Evolutionary conservation across 108 stramenopile species (phyloP).

Genomic region (Stephanodiscus minutulus): DNA sequence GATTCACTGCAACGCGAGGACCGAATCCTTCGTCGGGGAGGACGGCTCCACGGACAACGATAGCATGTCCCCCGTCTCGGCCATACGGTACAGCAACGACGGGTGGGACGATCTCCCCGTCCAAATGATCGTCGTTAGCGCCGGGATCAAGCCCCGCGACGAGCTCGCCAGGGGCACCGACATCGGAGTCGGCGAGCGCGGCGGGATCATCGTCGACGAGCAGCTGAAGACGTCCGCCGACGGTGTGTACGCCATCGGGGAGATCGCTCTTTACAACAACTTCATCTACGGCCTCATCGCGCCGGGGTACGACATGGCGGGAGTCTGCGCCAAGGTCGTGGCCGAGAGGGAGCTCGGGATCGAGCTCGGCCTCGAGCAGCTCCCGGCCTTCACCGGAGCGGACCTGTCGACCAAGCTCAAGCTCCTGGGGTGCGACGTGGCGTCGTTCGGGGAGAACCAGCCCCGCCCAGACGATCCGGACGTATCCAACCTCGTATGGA

Average conservation of each 20-base stretch:
- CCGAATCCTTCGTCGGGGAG: conserved; percentile 82
- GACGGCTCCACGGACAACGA: conserved; percentile 85
- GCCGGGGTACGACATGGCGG: conserved; percentile 92
- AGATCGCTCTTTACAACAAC: conserved; percentile 90
- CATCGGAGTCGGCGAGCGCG: conserved; percentile 86
- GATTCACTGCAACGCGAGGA: conserved; percentile 91
- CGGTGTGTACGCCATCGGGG: conserved; percentile 91
- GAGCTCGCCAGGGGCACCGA: conserved; percentile 75
- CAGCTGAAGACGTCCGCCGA: conserved; percentile 74
- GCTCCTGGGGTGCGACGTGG: conserved; percentile 94
- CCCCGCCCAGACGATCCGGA: conserved; percentile 82
- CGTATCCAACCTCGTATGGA: conserved; percentile 85
- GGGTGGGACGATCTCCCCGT: conserved; percentile 90
- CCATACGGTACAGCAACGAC: conserved; percentile 80
- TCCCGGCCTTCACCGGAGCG: conserved; percentile 83
- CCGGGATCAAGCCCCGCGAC: conserved; percentile 94
- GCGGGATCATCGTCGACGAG: conserved; percentile 90
- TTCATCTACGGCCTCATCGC: conserved; percentile 95
- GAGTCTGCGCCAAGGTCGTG: conserved; percentile 81
- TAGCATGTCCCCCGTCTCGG: conserved; percentile 66
- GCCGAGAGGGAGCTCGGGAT: conserved; percentile 66
- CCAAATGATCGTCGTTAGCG: conserved; percentile 90
- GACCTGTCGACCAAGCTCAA: conserved; percentile 95
- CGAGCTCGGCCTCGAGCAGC: conserved; percentile 44
- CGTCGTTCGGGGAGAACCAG: conserved; percentile 91